A percentile compares a stretch with the other conserved stretches of the same genome.
These are phyloP conservation scores for Nakaseomyces kungkrabaensis DNA, from an alignment of 1,139 yeast genomes.

Conservation along the genomic window DNA sequence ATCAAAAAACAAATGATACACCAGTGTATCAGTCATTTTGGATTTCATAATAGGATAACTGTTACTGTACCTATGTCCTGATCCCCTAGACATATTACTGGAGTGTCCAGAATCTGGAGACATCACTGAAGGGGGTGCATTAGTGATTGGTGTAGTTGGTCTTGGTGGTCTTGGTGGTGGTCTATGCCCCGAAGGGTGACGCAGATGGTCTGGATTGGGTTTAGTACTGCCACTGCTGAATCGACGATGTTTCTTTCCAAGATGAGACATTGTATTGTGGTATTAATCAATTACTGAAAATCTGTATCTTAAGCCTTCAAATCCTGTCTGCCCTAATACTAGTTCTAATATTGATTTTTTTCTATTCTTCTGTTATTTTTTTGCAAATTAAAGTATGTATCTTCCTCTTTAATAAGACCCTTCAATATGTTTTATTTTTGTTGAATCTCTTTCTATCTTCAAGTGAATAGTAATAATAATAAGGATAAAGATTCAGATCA, in stretches of 20 bases:
- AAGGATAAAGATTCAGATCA: too few relatives aligned
- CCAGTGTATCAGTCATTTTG: conserved; percentile 13
- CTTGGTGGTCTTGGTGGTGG: conserved; percentile 1
- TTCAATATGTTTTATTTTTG: too few relatives aligned
- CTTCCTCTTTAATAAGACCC: too few relatives aligned
- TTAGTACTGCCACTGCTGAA: neutral
- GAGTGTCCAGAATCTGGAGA: conserved; percentile 3
- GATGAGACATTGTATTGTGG: neutral
- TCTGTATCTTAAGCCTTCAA: too few relatives aligned
- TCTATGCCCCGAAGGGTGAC: neutral
- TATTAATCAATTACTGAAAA: too few relatives aligned
- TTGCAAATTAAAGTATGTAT: too few relatives aligned
- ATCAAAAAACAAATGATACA: conserved; percentile 15
- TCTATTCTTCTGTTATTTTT: too few relatives aligned
- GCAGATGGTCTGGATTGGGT: neutral
- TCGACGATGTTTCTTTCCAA: neutral
- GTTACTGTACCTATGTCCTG: neutral
- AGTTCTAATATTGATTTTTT: too few relatives aligned
- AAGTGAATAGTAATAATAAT: too few relatives aligned
- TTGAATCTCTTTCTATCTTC: too few relatives aligned
- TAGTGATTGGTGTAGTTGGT: conserved; percentile 2
- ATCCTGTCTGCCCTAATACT: too few relatives aligned
- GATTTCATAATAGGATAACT: neutral
- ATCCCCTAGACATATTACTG: neutral
- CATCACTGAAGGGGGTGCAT: neutral